These are phyloP conservation scores for Plectosphaerella plurivora DNA, from an alignment of 2,329 filamentous ascomycete genomes.

Conservation along the genomic window DNA sequence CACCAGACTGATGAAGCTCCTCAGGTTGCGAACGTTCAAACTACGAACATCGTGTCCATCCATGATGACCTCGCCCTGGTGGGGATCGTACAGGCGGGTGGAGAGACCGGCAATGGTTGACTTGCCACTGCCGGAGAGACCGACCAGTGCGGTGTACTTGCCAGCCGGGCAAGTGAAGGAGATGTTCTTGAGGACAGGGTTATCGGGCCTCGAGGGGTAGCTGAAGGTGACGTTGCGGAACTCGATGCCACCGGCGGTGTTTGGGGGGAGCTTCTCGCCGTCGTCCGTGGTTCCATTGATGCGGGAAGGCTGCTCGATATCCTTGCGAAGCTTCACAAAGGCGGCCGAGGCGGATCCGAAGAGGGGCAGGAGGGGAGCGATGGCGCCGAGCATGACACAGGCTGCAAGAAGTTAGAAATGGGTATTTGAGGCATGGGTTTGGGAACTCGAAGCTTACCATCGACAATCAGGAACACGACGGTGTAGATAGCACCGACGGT, in stretches of 20 bases:
- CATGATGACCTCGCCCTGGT: constrained; percentile 29
- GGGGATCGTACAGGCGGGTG: constrained; percentile 41
- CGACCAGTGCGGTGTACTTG: constrained; percentile 44
- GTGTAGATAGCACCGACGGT: constrained; percentile 46
- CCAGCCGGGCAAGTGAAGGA: constrained; percentile 26
- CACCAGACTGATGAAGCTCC: constrained; percentile 25
- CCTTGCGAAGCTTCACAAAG: constrained; percentile 47
- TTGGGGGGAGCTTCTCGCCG: constrained; percentile 30
- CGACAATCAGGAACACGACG: constrained; percentile 50
- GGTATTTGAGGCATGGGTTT: neutral
- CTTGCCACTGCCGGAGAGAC: constrained; percentile 44
- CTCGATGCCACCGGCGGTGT: constrained; percentile 23
- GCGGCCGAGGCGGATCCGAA: constrained; percentile 50
- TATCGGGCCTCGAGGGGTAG: constrained; percentile 29
- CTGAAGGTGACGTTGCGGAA: constrained; percentile 30
- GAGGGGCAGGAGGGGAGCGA: constrained; percentile 54
- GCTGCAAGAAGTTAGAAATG: constrained; percentile 22
- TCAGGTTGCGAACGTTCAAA: constrained; percentile 28
- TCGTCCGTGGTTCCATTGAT: constrained; percentile 31
- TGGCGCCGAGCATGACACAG: constrained; percentile 52
- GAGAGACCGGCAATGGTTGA: constrained; percentile 35
- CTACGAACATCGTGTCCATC: constrained; percentile 29
- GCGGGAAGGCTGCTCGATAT: constrained; percentile 42
- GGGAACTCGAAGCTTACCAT: constrained; percentile 25
- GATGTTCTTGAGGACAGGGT: constrained; percentile 28